phyloP scores from a whole-genome alignment of 1,284 basidiomycete genomes.

The Ganoderma leucocontextum region DNA sequence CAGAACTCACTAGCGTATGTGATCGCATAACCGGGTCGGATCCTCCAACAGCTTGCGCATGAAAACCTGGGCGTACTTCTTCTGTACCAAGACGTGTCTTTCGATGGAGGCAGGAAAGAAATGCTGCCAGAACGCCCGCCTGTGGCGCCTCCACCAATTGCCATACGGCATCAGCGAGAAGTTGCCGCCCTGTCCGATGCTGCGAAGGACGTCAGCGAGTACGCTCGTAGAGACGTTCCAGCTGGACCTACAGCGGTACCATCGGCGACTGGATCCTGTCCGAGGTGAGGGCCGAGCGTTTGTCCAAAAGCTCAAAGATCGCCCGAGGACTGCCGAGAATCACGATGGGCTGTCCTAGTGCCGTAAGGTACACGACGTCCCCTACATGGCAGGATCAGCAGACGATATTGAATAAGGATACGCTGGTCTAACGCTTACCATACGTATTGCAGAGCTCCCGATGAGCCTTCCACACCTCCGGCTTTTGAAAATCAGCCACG shows the following conservation, averaged over 20 bases:
- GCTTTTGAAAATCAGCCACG: constrained; percentile 4
- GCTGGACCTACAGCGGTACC: constrained; percentile 11
- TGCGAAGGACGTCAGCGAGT: background rate
- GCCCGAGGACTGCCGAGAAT: constrained; percentile 26
- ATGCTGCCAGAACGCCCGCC: constrained; percentile 25
- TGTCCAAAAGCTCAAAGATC: constrained; percentile 31
- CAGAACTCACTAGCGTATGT: constrained; percentile 15
- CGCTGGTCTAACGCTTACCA: background rate
- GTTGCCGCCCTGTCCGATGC: constrained; percentile 33
- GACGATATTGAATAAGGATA: background rate
- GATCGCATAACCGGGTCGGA: constrained; percentile 3
- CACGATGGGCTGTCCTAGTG: constrained; percentile 25
- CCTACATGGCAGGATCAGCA: constrained; percentile 6
- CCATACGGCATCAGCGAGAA: constrained; percentile 30
- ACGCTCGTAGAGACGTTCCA: background rate
- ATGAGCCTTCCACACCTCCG: constrained; percentile 13
- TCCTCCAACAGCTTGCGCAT: constrained; percentile 6
- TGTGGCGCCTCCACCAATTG: constrained; percentile 29
- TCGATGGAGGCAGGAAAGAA: background rate
- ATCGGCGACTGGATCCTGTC: constrained; percentile 17
- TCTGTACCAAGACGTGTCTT: background rate
- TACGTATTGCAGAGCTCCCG: constrained; percentile 8
- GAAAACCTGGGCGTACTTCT: background rate
- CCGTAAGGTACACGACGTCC: constrained; percentile 26
- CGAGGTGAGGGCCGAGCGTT: constrained; percentile 28